Evolutionary conservation across 768 basidiomycete genomes (phyloP).

Genomic region (Russula griseocarnosa): DNA sequence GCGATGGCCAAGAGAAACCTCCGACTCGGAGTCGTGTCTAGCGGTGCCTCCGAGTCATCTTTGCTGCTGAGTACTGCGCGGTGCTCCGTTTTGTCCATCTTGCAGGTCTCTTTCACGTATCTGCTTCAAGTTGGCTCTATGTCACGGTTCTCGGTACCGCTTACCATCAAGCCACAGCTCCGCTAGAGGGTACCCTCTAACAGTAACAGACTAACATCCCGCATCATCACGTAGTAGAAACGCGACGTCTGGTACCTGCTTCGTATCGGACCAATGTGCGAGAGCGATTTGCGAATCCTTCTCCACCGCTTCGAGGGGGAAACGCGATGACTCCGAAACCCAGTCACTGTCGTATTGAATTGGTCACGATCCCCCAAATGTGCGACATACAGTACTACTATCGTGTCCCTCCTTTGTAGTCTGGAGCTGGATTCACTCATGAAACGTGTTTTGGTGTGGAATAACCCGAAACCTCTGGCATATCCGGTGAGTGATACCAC

Average conservation of each 20-base stretch:
- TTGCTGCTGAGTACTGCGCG: neutral
- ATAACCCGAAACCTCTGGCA: conserved; percentile 47
- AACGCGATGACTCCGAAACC: neutral
- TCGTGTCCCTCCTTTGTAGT: conserved; percentile 50
- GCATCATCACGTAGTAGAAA: conserved; percentile 6
- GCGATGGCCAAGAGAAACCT: neutral
- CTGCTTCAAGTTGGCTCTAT: neutral
- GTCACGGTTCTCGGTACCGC: neutral
- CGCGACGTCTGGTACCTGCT: conserved; percentile 3
- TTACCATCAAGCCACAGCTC: neutral
- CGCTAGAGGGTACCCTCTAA: neutral
- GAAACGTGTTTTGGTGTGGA: conserved; percentile 55
- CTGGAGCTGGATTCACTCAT: conserved; percentile 45
- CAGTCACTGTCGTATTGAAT: conserved; percentile 54
- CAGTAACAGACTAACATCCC: conserved; percentile 4
- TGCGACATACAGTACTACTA: no score
- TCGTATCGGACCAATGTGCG: conserved; percentile 9
- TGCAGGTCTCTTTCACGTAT: neutral
- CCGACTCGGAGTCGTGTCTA: no score
- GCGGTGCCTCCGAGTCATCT: neutral
- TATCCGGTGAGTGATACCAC: conserved; percentile 39
- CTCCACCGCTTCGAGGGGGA: neutral
- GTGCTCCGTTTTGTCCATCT: neutral
- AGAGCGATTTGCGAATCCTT: neutral
- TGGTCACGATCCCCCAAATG: conserved; percentile 63